These are phyloP conservation scores for Trichocladium uniseriatum DNA, from an alignment of 495 filamentous ascomycete species.

Conservation along the genomic window DNA sequence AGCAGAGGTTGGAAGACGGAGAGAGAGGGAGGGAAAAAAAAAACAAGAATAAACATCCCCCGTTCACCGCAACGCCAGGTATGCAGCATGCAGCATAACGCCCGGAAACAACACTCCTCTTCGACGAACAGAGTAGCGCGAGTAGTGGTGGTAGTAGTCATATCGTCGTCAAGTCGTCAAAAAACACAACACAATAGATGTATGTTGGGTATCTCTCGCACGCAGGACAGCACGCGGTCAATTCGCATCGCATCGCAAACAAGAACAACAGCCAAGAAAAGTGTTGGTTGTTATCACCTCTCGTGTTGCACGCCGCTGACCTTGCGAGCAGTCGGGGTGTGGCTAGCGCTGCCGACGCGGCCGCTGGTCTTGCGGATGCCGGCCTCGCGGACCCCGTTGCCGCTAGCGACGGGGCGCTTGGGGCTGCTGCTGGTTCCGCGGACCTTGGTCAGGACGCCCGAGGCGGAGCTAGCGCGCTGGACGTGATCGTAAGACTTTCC, in stretches of 20 bases:
- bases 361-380: constrained; percentile 88
- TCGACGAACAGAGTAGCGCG: too few relatives aligned
- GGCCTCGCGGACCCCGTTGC: constrained; percentile 37
- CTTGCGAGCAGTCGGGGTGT: constrained; percentile 30
- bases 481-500: constrained; percentile 38
- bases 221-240: too few relatives aligned
- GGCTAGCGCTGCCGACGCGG: constrained; percentile 72
- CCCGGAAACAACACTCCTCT: too few relatives aligned
- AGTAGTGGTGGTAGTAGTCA: not conserved
- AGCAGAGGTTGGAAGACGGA: not conserved
- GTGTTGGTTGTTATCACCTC: too few relatives aligned
- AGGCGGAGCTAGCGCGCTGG: constrained; percentile 53
- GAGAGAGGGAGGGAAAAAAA: not conserved
- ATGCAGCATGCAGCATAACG: constrained; percentile 1
- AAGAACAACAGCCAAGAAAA: too few relatives aligned
- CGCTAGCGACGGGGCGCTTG: constrained; percentile 46
- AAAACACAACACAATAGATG: not conserved
- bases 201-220: too few relatives aligned
- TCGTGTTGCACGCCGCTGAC: constrained; percentile 35
- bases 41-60: not conserved
- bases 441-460: constrained; percentile 63
- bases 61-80: constrained; percentile 2
- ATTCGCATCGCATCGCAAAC: too few relatives aligned
- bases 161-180: constrained; percentile 12
- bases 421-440: constrained; percentile 51